Evolutionary conservation across 148 eudicot genomes (phyloP).

Genomic region (Chenopodium berlandieri): DNA sequence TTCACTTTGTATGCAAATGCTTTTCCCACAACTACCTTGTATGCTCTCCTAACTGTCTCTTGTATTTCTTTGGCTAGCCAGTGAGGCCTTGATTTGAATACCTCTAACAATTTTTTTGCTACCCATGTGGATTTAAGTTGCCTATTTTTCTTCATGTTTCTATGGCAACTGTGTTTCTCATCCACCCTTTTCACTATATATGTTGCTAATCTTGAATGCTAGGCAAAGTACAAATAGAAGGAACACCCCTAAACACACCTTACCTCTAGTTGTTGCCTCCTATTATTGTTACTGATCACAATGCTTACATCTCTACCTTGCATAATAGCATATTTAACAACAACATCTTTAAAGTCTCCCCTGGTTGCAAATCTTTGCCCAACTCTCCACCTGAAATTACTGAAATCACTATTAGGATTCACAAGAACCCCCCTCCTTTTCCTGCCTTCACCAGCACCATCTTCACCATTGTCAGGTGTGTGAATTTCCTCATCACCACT

Average conservation of each 20-base stretch:
- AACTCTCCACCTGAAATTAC: background rate
- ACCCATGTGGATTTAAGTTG: background rate
- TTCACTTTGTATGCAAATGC: background rate
- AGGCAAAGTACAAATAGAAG: background rate
- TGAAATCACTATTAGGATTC: background rate
- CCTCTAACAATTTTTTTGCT: background rate
- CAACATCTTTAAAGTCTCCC: no score
- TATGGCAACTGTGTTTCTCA: background rate
- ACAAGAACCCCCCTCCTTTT: background rate
- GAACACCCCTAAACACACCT: background rate
- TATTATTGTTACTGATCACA: background rate
- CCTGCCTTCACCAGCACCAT: background rate
- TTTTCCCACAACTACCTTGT: background rate
- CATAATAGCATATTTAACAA: background rate
- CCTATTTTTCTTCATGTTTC: background rate
- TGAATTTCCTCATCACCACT: background rate
- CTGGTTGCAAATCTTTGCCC: background rate
- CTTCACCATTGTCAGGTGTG: background rate
- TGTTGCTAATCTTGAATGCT: background rate
- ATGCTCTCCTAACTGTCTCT: background rate
- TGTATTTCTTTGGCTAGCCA: background rate
- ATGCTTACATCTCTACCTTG: background rate
- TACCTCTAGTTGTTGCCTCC: background rate
- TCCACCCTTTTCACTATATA: background rate
- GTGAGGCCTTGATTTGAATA: background rate